Conservation (phyloP, 495 filamentous ascomycete species). For the Ramalina peruviana region DNA sequence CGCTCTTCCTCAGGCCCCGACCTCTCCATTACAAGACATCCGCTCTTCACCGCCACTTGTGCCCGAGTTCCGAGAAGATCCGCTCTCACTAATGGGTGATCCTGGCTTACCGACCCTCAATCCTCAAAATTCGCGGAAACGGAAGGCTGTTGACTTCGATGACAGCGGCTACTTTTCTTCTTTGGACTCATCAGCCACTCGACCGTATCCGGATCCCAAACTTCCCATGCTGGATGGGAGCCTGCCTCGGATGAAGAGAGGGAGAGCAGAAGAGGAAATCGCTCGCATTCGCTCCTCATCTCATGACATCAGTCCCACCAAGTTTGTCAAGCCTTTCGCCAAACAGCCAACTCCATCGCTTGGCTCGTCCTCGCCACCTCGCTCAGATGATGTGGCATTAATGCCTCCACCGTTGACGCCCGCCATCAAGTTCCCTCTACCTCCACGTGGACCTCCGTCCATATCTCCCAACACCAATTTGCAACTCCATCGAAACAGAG, state of each 20-base stretch:
- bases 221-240: constrained; percentile 61
- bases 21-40: constrained; percentile 49
- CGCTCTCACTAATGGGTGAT: constrained; percentile 59
- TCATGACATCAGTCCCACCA: constrained; percentile 70
- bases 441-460: constrained; percentile 68
- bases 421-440: constrained; percentile 70
- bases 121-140: constrained; percentile 46
- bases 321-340: constrained; percentile 34
- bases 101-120: constrained; percentile 37
- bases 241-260: constrained; percentile 66
- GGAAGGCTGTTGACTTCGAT: constrained; percentile 64
- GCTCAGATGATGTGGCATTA: constrained; percentile 38
- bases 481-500: constrained; percentile 76
- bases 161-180: constrained; percentile 98
- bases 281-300: constrained; percentile 84
- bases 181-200: constrained; percentile 81
- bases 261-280: constrained; percentile 91
- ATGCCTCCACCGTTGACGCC: constrained; percentile 77
- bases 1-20: constrained; percentile 28
- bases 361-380: constrained; percentile 49
- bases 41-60: constrained; percentile 83
- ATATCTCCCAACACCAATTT: constrained; percentile 91
- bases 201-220: constrained; percentile 49
- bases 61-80: constrained; percentile 48
- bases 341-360: constrained; percentile 28